Percentiles rank a stretch among this genome's conserved stretches.
These are phyloP conservation scores for Starmerella roubikii DNA, from an alignment of 805 yeast genomes.

Conservation along the genomic window DNA sequence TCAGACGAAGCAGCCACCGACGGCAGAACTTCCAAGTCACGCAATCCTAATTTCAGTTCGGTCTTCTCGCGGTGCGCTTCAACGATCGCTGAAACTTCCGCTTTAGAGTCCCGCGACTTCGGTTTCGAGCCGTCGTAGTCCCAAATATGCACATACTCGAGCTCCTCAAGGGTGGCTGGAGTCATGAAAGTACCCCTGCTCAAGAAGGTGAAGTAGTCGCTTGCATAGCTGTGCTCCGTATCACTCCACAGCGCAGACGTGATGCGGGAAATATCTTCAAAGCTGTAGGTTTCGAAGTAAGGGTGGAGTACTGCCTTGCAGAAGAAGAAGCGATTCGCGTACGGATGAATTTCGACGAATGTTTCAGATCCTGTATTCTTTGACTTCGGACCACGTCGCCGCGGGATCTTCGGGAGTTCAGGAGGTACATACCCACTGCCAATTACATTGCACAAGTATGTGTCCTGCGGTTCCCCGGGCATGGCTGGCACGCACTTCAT, in stretches of 20 bases:
- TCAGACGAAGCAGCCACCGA: too few species aligned
- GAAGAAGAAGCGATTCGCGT: conserved; percentile 1
- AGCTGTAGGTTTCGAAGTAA: neutral
- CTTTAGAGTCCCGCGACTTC: neutral
- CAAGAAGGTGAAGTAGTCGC: conserved; percentile 9
- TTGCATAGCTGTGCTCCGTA: neutral
- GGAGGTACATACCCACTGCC: too few species aligned
- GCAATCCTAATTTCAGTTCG: too few species aligned
- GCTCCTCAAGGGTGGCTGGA: neutral
- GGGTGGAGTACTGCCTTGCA: conserved; percentile 4
- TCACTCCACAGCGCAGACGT: conserved; percentile 10
- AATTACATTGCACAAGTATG: too few species aligned
- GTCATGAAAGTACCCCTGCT: neutral
- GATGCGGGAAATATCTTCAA: neutral
- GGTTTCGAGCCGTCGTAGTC: neutral
- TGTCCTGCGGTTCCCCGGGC: too few species aligned
- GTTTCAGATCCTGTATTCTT: neutral
- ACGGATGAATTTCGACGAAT: neutral
- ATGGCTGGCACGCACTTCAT: too few species aligned
- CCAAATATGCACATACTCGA: neutral
- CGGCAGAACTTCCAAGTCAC: too few species aligned
- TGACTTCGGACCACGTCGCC: too few species aligned
- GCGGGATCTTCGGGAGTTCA: too few species aligned
- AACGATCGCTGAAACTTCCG: neutral
- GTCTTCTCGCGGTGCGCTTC: neutral